These are phyloP conservation scores for Neoboletus brunneissimus DNA, from an alignment of 768 basidiomycete genomes.

Conservation along the genomic window DNA sequence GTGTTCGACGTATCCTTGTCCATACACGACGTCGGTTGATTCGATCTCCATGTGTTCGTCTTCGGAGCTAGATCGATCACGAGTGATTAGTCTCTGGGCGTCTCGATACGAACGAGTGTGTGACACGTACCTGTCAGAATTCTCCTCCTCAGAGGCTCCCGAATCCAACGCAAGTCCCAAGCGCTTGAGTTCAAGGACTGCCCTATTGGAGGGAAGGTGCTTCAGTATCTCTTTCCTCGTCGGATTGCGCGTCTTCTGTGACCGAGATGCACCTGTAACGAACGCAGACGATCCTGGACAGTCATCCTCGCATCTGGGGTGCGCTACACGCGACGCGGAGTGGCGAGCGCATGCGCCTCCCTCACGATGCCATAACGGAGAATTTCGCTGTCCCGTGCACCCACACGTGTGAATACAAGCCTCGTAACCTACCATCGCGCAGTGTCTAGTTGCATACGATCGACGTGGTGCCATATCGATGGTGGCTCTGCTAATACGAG, in stretches of 20 bases:
- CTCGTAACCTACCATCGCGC: too few relatives aligned
- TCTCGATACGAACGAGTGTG: neutral
- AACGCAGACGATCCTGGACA: neutral
- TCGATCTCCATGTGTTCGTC: neutral
- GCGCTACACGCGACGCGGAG: too few relatives aligned
- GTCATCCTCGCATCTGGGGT: neutral
- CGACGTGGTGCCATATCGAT: too few relatives aligned
- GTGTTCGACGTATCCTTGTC: too few relatives aligned
- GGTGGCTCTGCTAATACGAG: too few relatives aligned
- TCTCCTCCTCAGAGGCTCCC: neutral
- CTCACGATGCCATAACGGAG: too few relatives aligned
- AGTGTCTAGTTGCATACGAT: too few relatives aligned
- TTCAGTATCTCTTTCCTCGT: neutral
- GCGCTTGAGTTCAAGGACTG: neutral
- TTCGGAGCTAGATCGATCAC: neutral
- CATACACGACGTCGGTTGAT: too few relatives aligned
- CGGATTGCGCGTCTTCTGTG: neutral
- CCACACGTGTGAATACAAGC: too few relatives aligned
- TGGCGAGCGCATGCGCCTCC: too few relatives aligned
- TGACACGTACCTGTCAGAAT: neutral
- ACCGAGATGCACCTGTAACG: neutral
- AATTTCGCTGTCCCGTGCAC: too few relatives aligned
- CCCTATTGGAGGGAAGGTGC: neutral
- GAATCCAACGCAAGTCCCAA: neutral
- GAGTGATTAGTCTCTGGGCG: neutral